Conservation (phyloP, 345 rosid species). For the Nasturtium officinale region DNA sequence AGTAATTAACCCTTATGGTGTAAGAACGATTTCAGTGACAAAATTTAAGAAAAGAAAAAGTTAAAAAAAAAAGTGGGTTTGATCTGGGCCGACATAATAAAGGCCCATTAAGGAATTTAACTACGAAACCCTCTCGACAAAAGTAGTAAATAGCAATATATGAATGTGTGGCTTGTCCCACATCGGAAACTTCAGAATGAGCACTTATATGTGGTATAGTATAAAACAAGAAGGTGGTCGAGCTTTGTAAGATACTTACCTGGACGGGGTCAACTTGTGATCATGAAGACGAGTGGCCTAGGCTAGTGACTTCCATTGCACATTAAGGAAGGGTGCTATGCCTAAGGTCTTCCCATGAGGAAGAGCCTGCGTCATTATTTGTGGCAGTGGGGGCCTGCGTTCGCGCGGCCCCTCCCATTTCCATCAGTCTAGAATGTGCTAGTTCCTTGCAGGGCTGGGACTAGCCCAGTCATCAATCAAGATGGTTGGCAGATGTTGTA, state of each 20-base stretch:
- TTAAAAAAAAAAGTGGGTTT: too few relatives aligned
- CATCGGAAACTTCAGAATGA: background rate
- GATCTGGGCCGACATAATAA: background rate
- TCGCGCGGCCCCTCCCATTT: background rate
- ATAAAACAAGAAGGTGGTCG: background rate
- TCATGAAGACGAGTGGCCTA: background rate
- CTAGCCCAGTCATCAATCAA: too few relatives aligned
- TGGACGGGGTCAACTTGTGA: background rate
- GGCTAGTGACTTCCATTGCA: background rate
- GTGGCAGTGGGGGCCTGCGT: background rate
- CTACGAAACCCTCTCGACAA: background rate
- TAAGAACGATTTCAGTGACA: background rate
- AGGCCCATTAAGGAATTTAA: background rate
- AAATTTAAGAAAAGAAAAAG: background rate
- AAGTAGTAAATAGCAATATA: too few relatives aligned
- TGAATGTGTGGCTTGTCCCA: background rate
- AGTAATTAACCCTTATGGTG: too few relatives aligned
- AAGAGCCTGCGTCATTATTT: constrained; percentile 1
- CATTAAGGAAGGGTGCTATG: background rate
- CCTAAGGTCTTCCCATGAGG: background rate
- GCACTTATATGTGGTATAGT: background rate
- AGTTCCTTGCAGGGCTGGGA: too few relatives aligned
- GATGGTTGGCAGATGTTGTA: too few relatives aligned
- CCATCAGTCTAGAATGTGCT: background rate
- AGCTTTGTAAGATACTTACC: accelerated